Conservation (phyloP, 805 yeast genomes). For the Spathaspora gorwiae region DNA sequence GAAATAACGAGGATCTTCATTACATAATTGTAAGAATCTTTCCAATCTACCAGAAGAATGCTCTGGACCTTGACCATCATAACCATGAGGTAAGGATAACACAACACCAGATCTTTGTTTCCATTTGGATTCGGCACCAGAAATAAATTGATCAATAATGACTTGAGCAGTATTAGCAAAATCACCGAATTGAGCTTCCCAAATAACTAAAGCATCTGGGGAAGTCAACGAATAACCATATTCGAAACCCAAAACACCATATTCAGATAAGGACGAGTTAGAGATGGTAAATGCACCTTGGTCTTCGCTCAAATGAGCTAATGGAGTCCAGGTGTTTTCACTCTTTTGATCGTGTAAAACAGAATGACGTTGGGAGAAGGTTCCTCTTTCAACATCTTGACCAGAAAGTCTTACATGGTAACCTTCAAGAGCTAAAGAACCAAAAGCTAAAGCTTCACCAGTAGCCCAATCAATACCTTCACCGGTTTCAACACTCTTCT, state of each 20-base stretch:
- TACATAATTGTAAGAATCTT: conserved; percentile 91
- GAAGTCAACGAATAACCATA: conserved; percentile 97
- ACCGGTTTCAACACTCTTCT: conserved; percentile 82
- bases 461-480: conserved; percentile 99
- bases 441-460: conserved; percentile 98
- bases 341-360: conserved; percentile 93
- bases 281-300: conserved; percentile 86
- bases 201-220: conserved; percentile 93
- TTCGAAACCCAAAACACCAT: conserved; percentile 99
- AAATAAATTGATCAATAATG: conserved; percentile 90
- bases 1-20: conserved; percentile 93
- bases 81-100: conserved; percentile 96
- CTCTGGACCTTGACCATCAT: conserved; percentile 99
- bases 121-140: conserved; percentile 98
- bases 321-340: conserved; percentile 80
- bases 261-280: conserved; percentile 95
- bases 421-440: conserved; percentile 88
- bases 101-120: conserved; percentile 97
- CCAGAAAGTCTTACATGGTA: conserved; percentile 96
- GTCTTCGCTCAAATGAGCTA: conserved; percentile 69
- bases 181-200: conserved; percentile 99
- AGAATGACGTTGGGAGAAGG: conserved; percentile 99
- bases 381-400: conserved; percentile 99
- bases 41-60: conserved; percentile 97
- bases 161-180: conserved; percentile 99